A percentile compares a stretch with the other conserved stretches of the same genome.
These are phyloP conservation scores for Typha latifolia DNA, from an alignment of 176 grass and related monocot genomes.

Conservation along the genomic window DNA sequence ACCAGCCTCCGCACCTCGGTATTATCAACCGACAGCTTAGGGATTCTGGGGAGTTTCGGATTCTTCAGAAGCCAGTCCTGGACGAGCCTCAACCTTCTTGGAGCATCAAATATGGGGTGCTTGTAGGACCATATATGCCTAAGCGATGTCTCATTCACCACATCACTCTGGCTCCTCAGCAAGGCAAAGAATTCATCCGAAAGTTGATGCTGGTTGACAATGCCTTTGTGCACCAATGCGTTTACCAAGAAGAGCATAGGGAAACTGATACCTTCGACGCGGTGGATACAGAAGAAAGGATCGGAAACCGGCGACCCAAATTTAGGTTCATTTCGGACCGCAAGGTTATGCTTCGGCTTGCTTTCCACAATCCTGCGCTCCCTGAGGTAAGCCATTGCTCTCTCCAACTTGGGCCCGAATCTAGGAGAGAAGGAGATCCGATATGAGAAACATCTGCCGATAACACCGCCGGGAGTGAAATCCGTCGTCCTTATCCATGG, in stretches of 20 bases:
- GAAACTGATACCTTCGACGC: slow-evolving; percentile 39
- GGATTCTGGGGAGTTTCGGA: slow-evolving; percentile 19
- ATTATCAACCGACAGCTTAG: slow-evolving; percentile 20
- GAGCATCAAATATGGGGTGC: slow-evolving; percentile 27
- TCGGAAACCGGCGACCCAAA: slow-evolving; percentile 33
- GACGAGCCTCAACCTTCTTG: slow-evolving; percentile 22
- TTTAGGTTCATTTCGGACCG: slow-evolving; percentile 39
- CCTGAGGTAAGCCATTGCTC: slow-evolving; percentile 38
- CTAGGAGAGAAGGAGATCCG: slow-evolving; percentile 44
- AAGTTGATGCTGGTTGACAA: slow-evolving; percentile 69
- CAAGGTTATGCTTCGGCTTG: slow-evolving; percentile 7
- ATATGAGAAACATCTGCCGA: slow-evolving; percentile 53
- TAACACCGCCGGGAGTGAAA: slow-evolving; percentile 47
- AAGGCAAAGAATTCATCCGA: slow-evolving; percentile 53
- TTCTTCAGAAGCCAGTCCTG: slow-evolving; percentile 26
- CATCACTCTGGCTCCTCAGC: slow-evolving; percentile 32
- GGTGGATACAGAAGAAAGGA: slow-evolving; percentile 56
- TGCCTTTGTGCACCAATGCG: slow-evolving; percentile 70
- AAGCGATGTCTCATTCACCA: slow-evolving; percentile 31
- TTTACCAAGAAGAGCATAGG: slow-evolving; percentile 66
- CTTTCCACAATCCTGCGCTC: slow-evolving; percentile 21
- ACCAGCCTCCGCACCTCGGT: slow-evolving; percentile 52
- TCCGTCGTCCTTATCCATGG: slow-evolving; percentile 77
- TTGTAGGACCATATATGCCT: slow-evolving; percentile 46
- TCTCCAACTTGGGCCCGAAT: slow-evolving; percentile 47